Base-by-base conservation (phyloP, 2,329 filamentous ascomycete genomes). In the Colletotrichum melonis region DNA sequence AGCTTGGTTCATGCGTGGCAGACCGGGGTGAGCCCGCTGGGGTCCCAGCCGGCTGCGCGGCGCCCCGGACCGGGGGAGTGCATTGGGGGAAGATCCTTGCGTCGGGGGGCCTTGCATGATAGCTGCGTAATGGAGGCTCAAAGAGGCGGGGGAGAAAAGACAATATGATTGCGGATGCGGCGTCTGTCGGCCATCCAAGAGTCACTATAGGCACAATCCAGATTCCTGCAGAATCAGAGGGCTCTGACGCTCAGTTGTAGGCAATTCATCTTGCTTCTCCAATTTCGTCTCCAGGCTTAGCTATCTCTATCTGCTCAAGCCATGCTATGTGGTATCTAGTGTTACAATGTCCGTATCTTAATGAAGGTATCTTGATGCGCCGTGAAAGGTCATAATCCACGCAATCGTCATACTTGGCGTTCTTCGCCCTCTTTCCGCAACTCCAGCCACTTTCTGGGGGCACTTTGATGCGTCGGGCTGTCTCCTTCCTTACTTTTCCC, bases 271-370 rank as follows among this genome's bases (percentile, higher is more conserved):
- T 64, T 55, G 46, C 26, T 28, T 42, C 32, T 30, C 52, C 28
- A 19, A 54, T 19, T 16, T 35, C 52, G 8, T 65, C 52, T 46
- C 16, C 4, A 49, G 22, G 6, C 49, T 65, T 7, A 6, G 52
- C 66, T 42, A n/a, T 69, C 69, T 64, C 52, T 58, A 35, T 59
- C 5, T 69, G 59, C 54, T 38, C 32, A 67, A 64, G 58, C 69
- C 57, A 59, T 58, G 67, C 58, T 56, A 12, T 54, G 32, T 69
- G 69, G 69, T 72, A 72, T 72, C 66, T 69, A 60, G 5, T 72
- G 54, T 69, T 69, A 64, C 66, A 69, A 14, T 11, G 26, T 56
- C 32, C 63, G 12, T 19, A 19, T 63, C 65, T 24, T 55, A 69
- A 64, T 46, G 42, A 72, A 72, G 59, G 69, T 69, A 59, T 69